Percentiles rank a stretch among this genome's conserved stretches.
Evolutionary conservation across 345 rosid species (phyloP).

Genomic region (Gossypium bickii): DNA sequence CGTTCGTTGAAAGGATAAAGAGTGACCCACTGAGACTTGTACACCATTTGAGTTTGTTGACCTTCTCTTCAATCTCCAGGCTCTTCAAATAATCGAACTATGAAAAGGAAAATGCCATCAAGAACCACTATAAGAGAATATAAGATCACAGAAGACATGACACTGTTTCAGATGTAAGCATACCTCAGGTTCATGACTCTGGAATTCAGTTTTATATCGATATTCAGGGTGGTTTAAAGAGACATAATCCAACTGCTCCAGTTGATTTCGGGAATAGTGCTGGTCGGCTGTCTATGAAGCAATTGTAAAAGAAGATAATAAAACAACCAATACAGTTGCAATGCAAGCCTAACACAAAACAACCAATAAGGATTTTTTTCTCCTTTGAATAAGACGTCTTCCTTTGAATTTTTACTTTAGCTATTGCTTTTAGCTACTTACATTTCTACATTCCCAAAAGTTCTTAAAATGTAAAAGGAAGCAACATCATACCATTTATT

Average conservation of each 20-base stretch:
- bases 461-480: background rate
- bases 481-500: background rate
- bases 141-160: background rate
- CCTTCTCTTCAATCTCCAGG: slow-evolving; percentile 69
- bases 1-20: slow-evolving; percentile 58
- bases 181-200: slow-evolving; percentile 76
- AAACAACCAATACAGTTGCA: slow-evolving; percentile 16
- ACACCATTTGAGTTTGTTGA: slow-evolving; percentile 57
- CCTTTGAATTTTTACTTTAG: background rate
- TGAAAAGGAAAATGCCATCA: slow-evolving; percentile 11
- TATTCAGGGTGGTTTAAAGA: slow-evolving; percentile 36
- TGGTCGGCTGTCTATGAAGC: slow-evolving; percentile 26
- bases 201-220: slow-evolving; percentile 60
- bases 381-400: background rate
- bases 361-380: background rate
- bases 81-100: slow-evolving; percentile 74
- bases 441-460: background rate
- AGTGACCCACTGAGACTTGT: slow-evolving; percentile 37
- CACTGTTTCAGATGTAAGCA: background rate
- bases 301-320: slow-evolving; percentile 19
- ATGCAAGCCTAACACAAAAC: background rate
- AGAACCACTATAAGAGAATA: background rate
- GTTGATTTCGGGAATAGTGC: slow-evolving; percentile 30
- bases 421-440: background rate
- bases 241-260: slow-evolving; percentile 44